Percentiles rank a stretch among this genome's conserved stretches.
phyloP scores from a whole-genome alignment of 2,329 filamentous ascomycete species.

The Macrophomina phaseolina region DNA sequence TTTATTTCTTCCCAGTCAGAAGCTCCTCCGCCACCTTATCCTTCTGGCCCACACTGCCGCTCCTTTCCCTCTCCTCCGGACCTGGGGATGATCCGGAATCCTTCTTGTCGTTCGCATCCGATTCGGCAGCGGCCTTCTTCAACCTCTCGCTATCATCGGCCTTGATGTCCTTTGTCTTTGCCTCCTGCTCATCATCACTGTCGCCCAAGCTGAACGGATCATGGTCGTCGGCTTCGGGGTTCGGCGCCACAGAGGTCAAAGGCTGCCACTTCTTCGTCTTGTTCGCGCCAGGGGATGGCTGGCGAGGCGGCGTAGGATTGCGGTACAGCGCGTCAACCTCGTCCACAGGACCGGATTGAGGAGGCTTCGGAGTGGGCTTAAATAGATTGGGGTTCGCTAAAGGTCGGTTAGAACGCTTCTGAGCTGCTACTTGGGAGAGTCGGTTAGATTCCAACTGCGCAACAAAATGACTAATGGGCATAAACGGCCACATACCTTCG shows the following conservation, averaged over 20 bases:
- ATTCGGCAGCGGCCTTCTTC: slow-evolving; percentile 54
- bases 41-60: slow-evolving; percentile 50
- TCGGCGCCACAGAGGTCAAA: slow-evolving; percentile 81
- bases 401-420: slow-evolving; percentile 65
- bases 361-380: slow-evolving; percentile 65
- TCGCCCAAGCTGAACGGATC: slow-evolving; percentile 97
- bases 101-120: slow-evolving; percentile 52
- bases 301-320: slow-evolving; percentile 39
- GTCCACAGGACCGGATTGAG: slow-evolving; percentile 69
- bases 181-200: slow-evolving; percentile 88
- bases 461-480: background rate
- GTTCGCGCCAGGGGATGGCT: slow-evolving; percentile 37
- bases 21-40: slow-evolving; percentile 55
- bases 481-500: slow-evolving; percentile 51
- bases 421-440: slow-evolving; percentile 53
- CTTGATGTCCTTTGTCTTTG: slow-evolving; percentile 68
- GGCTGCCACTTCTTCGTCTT: slow-evolving; percentile 98
- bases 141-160: slow-evolving; percentile 58
- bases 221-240: slow-evolving; percentile 79
- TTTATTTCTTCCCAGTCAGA: slow-evolving; percentile 34
- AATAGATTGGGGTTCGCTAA: slow-evolving; percentile 80
- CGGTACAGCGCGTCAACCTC: slow-evolving; percentile 80
- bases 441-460: slow-evolving; percentile 30
- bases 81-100: slow-evolving; percentile 29
- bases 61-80: slow-evolving; percentile 45